These are phyloP conservation scores for Daldinia grandis DNA, from an alignment of 495 filamentous ascomycete genomes.

Conservation along the genomic window DNA sequence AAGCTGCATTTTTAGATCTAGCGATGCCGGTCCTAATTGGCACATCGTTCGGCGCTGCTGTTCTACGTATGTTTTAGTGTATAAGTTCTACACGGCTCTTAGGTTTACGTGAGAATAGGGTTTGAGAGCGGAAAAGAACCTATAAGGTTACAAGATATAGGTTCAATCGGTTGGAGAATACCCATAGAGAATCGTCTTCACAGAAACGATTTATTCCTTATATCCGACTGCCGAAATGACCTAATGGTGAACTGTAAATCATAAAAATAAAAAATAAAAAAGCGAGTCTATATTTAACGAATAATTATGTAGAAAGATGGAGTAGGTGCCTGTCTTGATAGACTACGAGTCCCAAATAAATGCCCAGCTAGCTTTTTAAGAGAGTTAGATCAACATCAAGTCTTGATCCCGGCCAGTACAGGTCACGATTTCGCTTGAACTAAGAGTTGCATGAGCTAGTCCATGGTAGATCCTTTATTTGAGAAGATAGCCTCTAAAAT, in stretches of 20 bases:
- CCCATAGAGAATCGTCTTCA: constrained; percentile 4
- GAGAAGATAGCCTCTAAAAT: not conserved
- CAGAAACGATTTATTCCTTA: not conserved
- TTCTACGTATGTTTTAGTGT: not conserved
- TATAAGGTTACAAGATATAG: not conserved
- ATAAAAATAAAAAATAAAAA: no score
- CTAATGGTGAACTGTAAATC: not conserved
- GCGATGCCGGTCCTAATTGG: not conserved
- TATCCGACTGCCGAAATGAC: not conserved
- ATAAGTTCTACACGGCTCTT: not conserved
- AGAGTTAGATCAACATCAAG: not conserved
- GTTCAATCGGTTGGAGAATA: not conserved
- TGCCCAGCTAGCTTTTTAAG: not conserved
- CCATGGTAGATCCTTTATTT: not conserved
- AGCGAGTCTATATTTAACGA: not conserved
- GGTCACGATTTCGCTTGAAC: not conserved
- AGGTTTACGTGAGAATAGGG: not conserved
- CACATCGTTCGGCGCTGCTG: not conserved
- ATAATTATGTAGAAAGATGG: no score
- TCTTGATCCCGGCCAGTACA: not conserved
- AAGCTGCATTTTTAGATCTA: not conserved
- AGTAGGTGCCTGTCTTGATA: no score
- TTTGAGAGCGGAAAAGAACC: not conserved
- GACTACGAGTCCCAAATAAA: no score
- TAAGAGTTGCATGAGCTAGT: not conserved